Evolutionary conservation across 2,329 filamentous ascomycete genomes (phyloP), one percentile per base, ranked within the genome.

Genomic region (Didymella segeticola): DNA sequence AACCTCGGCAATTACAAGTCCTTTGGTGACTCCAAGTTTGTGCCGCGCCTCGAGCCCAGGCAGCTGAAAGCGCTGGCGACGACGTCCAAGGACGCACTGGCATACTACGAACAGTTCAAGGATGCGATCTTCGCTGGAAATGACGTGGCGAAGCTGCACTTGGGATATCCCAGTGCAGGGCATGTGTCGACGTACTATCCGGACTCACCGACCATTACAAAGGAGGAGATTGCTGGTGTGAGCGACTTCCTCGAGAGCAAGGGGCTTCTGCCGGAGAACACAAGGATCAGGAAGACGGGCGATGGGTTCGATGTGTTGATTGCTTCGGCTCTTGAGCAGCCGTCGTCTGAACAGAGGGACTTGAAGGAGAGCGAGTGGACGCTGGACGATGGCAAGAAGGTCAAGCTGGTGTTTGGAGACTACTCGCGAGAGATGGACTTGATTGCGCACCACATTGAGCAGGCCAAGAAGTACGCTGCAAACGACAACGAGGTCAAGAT

Each of bases 1-100:
- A 83, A 83, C 56, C 60, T 78, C 26, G 82, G 81, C 46, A 83
- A 83, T 68, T 83, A 79, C 73, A 81, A 80, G 61, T 78, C 74
- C 3, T 81, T 81, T 48, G 77, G 77, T 7, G 79, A 81, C 66
- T 77, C 76, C 53, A 82, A 82, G 66, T 80, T 82, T 67, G 74
- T 81, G 9, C 80, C 80, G n/a, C 74, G 79, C n/a, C 63, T 81
- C 15, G 68, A 75, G 12, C 60, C 73, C 14, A 68, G 74, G 25
- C 73, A 77, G 63, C 64, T 81, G 26, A 77, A 76, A 51, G 78
- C 78, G 5, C 65, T 82, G 19, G 78, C 78, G 2, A 73, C 74
- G 15, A 66, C 76, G 10, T 76, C 73, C 4, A 68, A 73, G 8
- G 65, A 73, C 34, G 70, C 77, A 2, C 64, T 75, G 41, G 70